phyloP scores from a whole-genome alignment of 306 rosid species.

The Cucurbita moschata region DNA sequence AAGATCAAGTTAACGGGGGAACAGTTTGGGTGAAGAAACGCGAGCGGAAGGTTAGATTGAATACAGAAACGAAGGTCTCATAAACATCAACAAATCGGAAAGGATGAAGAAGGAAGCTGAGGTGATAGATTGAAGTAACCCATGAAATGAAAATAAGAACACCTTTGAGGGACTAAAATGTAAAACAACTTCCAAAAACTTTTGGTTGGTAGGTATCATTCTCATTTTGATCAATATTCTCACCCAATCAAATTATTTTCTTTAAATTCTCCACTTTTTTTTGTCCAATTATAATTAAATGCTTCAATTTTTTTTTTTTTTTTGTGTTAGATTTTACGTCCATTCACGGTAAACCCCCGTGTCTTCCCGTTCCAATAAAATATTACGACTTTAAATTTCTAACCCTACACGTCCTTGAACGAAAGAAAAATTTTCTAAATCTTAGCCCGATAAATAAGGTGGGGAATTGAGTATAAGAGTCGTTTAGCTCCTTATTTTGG shows the following conservation, averaged over 20 bases:
- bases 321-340: not conserved
- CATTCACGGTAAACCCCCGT: too few relatives aligned
- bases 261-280: not conserved
- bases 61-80: not conserved
- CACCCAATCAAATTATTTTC: not conserved
- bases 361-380: too few relatives aligned
- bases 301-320: not conserved
- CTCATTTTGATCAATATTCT: not conserved
- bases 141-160: conserved; percentile 3
- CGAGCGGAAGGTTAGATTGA: not conserved
- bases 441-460: too few relatives aligned
- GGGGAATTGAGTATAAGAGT: too few relatives aligned
- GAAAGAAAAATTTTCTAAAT: too few relatives aligned
- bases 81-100: not conserved
- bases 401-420: too few relatives aligned
- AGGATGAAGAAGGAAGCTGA: not conserved
- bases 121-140: not conserved
- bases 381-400: too few relatives aligned
- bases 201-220: not conserved
- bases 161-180: not conserved
- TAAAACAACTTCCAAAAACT: not conserved
- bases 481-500: too few relatives aligned
- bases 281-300: not conserved
- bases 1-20: not conserved
- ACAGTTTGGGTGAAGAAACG: not conserved